Evolutionary conservation across 805 yeast genomes (phyloP).

Genomic region (Ogataea naganishii): DNA sequence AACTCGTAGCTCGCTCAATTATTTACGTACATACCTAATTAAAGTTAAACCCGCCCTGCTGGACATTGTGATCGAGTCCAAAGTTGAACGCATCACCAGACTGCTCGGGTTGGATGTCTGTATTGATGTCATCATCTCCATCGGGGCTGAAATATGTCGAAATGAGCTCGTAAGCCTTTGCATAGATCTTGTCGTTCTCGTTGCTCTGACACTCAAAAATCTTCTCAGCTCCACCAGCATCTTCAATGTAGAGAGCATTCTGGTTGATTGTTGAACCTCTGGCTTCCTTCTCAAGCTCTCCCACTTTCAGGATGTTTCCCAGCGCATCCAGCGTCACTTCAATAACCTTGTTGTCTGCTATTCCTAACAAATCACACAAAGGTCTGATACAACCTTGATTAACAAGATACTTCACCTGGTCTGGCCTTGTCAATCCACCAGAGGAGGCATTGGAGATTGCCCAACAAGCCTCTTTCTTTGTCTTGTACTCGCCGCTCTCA

Average conservation of each 20-base stretch:
- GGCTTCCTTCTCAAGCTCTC: constrained; percentile 84
- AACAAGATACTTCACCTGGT: constrained; percentile 87
- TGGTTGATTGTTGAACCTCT: constrained; percentile 64
- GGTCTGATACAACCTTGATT: constrained; percentile 96
- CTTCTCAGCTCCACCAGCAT: constrained; percentile 97
- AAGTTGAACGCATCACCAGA: constrained; percentile 84
- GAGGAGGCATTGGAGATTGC: constrained; percentile 97
- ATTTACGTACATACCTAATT: too few species aligned
- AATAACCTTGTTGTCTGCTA: constrained; percentile 85
- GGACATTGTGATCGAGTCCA: constrained; percentile 52
- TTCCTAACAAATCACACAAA: constrained; percentile 80
- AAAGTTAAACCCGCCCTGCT: constrained; percentile 42
- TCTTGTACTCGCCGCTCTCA: constrained; percentile 82
- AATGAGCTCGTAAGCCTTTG: constrained; percentile 83
- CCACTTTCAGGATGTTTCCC: constrained; percentile 88
- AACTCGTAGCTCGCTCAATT: too few species aligned
- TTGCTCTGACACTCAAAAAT: constrained; percentile 88
- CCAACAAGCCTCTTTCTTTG: constrained; percentile 99
- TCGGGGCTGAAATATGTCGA: constrained; percentile 88
- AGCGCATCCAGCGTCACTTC: constrained; percentile 94
- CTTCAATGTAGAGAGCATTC: constrained; percentile 88
- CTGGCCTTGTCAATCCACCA: constrained; percentile 88
- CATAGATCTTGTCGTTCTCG: constrained; percentile 85
- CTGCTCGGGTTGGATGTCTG: constrained; percentile 67
- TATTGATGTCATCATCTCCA: constrained; percentile 54